A percentile compares a stretch with the other conserved stretches of the same genome.
Evolutionary conservation across 306 rosid genomes (phyloP).

Genomic region (Senna tora): DNA sequence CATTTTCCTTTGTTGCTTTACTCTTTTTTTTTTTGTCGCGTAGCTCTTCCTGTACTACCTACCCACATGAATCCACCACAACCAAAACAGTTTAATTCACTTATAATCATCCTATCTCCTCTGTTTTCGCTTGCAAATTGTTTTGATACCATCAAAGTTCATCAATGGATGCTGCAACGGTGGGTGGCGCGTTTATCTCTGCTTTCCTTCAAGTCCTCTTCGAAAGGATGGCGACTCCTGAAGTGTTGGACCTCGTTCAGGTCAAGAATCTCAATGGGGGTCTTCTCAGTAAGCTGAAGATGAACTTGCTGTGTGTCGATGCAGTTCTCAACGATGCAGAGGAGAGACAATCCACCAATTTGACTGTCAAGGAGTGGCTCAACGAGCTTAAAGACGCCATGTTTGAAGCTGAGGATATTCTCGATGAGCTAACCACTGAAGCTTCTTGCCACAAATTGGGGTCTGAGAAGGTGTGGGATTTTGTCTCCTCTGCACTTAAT

Average conservation of each 20-base stretch:
- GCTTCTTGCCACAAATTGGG: background rate
- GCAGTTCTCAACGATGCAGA: constrained; percentile 26
- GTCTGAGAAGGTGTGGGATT: background rate
- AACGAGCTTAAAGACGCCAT: constrained; percentile 24
- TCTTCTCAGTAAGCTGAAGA: background rate
- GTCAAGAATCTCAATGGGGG: background rate
- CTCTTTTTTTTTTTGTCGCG: too few relatives aligned
- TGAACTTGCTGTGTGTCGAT: background rate
- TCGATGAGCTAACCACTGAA: background rate
- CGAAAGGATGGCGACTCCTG: background rate
- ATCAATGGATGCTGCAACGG: too few relatives aligned
- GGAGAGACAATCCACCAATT: constrained; percentile 14
- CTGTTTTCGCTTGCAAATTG: too few relatives aligned
- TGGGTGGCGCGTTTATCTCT: constrained; percentile 33
- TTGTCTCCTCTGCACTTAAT: background rate
- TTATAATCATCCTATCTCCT: too few relatives aligned
- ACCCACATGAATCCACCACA: too few relatives aligned
- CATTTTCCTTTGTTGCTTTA: too few relatives aligned
- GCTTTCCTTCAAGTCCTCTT: constrained; percentile 17
- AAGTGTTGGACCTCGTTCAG: background rate
- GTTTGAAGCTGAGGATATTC: constrained; percentile 19
- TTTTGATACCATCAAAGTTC: too few relatives aligned
- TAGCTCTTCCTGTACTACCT: too few relatives aligned
- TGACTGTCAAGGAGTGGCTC: constrained; percentile 13
- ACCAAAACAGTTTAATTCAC: too few relatives aligned